A percentile compares a stretch with the other conserved stretches of the same genome.
Evolutionary conservation across 2,329 filamentous ascomycete species (phyloP).

Genomic region (Hypoxylon sp.): DNA sequence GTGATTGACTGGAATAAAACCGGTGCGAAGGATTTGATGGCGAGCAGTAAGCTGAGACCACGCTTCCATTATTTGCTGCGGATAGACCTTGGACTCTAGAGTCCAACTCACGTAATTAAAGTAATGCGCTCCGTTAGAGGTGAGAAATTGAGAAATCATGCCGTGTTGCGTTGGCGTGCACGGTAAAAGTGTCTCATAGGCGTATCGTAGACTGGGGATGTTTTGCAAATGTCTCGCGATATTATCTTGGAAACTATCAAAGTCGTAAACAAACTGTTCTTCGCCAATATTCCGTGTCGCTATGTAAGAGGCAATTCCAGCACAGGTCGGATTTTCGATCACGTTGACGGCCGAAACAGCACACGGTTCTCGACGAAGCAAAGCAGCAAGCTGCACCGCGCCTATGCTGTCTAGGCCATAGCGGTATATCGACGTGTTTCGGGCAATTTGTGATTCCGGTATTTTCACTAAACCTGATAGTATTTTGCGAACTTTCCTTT

Average conservation of each 20-base stretch:
- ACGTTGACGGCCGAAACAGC: constrained; percentile 77
- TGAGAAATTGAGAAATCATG: constrained; percentile 80
- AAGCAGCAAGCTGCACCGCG: constrained; percentile 79
- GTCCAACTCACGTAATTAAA: constrained; percentile 76
- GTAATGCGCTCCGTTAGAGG: constrained; percentile 75
- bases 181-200: constrained; percentile 73
- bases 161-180: constrained; percentile 84
- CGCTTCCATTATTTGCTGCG: constrained; percentile 61
- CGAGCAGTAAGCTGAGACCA: constrained; percentile 67
- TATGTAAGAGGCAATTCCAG: constrained; percentile 47
- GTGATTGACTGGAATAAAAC: constrained; percentile 74
- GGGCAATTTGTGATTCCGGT: constrained; percentile 62
- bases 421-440: constrained; percentile 80
- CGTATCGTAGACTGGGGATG: constrained; percentile 33
- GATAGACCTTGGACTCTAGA: constrained; percentile 56
- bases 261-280: constrained; percentile 51
- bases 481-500: constrained; percentile 65
- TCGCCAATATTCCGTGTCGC: not conserved
- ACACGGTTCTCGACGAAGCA: constrained; percentile 70
- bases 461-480: constrained; percentile 70
- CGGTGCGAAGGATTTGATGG: constrained; percentile 81
- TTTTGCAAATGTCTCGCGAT: constrained; percentile 49
- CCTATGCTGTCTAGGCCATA: constrained; percentile 94
- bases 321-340: constrained; percentile 69
- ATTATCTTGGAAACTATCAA: constrained; percentile 54